Base-by-base conservation (phyloP, 805 yeast species). In the Saturnispora quitensis region DNA sequence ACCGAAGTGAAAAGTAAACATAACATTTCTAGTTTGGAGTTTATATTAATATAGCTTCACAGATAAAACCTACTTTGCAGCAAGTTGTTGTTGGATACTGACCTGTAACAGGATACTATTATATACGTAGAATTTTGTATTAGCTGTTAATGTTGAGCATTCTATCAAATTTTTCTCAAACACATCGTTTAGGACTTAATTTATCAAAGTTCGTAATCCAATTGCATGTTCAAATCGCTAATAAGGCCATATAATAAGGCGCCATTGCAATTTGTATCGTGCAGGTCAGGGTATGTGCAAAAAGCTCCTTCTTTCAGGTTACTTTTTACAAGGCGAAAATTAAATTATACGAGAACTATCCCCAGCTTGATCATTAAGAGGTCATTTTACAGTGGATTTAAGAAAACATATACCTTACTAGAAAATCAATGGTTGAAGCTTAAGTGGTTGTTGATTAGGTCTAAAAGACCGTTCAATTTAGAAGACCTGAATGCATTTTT, bases 401-500 rank as follows among this genome's bases (percentile, higher is more conserved):
- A 25, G 18, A 18, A 18, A 8, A n/a, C 43, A 8, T 40, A 38
- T 15, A 24, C 12, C 5, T 13, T 28, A 33, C 3, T 51, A 9
- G 51, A 53, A 48, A 33, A 40, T 2, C 47, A 33, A 25, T 52
- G 45, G 34, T 52, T 55, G 8, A 65, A 74, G 48, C 51, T 83
- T 49, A 84, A 82, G 64, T 89, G 97, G 96, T 64, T 81, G 2
- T 66, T 93, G 49, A 86, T 86, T 52, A 74, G 78, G 49, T 85
- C 88, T 12, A 79, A 81, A 57, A 74, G 95, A 17, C 97, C 97
- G 1, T 87, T 88, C 70, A 90, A 85, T 63, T 79, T 86, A n/a
- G 98, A 93, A 67, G 97, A 91, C 61, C 77, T 89, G 51, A 78
- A 89, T 35, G 98, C 98, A 3, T 74, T 93, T 55, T 80, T 91